phyloP scores from a whole-genome alignment of 2,329 filamentous ascomycete species.

The Colletotrichum lindemuthianum region DNA sequence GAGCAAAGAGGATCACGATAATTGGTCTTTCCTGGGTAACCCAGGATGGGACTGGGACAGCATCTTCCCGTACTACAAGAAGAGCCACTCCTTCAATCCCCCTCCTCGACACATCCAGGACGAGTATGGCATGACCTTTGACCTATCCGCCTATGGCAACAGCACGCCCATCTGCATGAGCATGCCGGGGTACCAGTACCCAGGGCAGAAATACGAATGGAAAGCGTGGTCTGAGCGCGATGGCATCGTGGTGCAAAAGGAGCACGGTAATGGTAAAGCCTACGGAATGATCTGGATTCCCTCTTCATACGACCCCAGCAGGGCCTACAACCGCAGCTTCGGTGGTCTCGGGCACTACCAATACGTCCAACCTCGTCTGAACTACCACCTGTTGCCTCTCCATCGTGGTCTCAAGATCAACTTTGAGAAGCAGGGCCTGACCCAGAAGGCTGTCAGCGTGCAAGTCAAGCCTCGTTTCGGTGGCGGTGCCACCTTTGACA shows the following conservation, averaged over 20 bases:
- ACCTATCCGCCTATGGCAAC: slow-evolving; percentile 15
- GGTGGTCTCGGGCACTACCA: slow-evolving; percentile 1
- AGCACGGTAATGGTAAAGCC: slow-evolving; percentile 1
- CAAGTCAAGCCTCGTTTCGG: slow-evolving; percentile 29
- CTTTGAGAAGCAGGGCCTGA: slow-evolving; percentile 27
- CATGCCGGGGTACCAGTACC: slow-evolving; percentile 40
- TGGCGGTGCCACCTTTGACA: slow-evolving; percentile 22
- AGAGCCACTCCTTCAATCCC: slow-evolving; percentile 38
- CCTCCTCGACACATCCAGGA: slow-evolving; percentile 30
- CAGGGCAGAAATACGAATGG: slow-evolving; percentile 5
- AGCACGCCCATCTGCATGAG: slow-evolving; percentile 39
- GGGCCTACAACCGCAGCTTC: slow-evolving; percentile 12
- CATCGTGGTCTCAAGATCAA: slow-evolving; percentile 3
- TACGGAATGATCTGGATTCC: slow-evolving; percentile 10
- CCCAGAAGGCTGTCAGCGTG: slow-evolving; percentile 45
- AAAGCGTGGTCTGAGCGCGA: slow-evolving; percentile 7
- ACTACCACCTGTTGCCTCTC: not conserved
- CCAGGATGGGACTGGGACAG: slow-evolving; percentile 49
- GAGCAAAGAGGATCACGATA: slow-evolving; percentile 43
- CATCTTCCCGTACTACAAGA: slow-evolving; percentile 45
- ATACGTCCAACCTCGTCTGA: slow-evolving; percentile 3
- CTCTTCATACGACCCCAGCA: slow-evolving; percentile 8
- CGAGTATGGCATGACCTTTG: slow-evolving; percentile 23
- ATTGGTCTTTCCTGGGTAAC: slow-evolving; percentile 51
- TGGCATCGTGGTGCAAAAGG: slow-evolving; percentile 2